phyloP scores from a whole-genome alignment of 2,329 filamentous ascomycete genomes.

The Sarocladium strictum region DNA sequence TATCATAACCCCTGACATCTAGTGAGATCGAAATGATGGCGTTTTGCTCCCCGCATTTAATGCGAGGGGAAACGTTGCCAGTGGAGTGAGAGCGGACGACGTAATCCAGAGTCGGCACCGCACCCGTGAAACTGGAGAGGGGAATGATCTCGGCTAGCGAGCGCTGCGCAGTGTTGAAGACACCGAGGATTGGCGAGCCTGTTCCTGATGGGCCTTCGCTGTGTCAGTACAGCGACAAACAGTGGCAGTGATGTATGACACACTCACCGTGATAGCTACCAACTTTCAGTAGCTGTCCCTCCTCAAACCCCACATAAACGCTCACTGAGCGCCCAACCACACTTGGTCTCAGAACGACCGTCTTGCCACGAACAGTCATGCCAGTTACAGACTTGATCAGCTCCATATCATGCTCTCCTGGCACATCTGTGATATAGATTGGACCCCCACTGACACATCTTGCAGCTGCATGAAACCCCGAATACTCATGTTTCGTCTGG shows the following conservation, averaged over 20 bases:
- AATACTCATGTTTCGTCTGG: constrained; percentile 60
- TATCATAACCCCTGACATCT: constrained; percentile 66
- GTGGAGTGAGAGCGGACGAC: constrained; percentile 67
- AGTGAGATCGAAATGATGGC: constrained; percentile 56
- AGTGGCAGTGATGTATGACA: background rate
- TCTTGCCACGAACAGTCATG: constrained; percentile 62
- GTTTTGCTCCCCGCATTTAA: constrained; percentile 35
- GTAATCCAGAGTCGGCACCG: constrained; percentile 52
- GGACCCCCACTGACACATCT: constrained; percentile 86
- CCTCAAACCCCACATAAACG: constrained; percentile 70
- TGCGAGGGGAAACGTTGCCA: constrained; percentile 52
- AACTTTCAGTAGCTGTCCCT: constrained; percentile 68
- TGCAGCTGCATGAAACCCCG: constrained; percentile 81
- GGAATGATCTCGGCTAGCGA: constrained; percentile 63
- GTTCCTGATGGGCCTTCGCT: constrained; percentile 44
- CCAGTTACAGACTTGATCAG: constrained; percentile 80
- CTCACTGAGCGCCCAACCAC: constrained; percentile 66
- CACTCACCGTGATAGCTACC: constrained; percentile 65
- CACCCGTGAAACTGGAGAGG: constrained; percentile 67
- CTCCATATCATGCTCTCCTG: constrained; percentile 69
- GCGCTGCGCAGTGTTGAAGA: constrained; percentile 73
- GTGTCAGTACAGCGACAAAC: background rate
- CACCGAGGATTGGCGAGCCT: constrained; percentile 70
- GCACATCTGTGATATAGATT: constrained; percentile 88
- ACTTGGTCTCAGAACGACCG: constrained; percentile 75